These are phyloP conservation scores for Baffinella frigidus DNA, from an alignment of 208 protist genomes.

Conservation along the genomic window DNA sequence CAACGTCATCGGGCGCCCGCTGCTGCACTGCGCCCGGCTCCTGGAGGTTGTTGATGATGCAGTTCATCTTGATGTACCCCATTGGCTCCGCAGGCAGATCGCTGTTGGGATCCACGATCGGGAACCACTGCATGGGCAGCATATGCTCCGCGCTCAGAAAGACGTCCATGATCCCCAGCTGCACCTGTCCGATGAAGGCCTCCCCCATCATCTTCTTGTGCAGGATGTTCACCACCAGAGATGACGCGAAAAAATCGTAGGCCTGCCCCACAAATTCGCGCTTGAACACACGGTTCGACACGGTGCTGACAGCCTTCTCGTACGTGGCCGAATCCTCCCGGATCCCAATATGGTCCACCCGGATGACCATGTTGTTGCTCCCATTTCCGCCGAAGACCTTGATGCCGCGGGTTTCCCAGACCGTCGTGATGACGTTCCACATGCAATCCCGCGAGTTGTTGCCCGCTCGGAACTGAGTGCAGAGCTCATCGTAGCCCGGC, in stretches of 20 bases:
- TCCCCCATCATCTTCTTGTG: background rate
- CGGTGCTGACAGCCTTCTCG: background rate
- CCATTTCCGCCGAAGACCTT: conserved; percentile 12
- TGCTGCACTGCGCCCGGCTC: conserved; percentile 38
- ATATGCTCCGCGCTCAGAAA: conserved; percentile 35
- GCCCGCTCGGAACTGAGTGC: background rate
- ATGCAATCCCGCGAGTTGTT: conserved; percentile 51
- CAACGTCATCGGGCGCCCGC: conserved; percentile 28
- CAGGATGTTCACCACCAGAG: background rate
- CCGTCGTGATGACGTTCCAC: conserved; percentile 56
- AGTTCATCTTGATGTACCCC: conserved; percentile 46
- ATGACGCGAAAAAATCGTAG: conserved; percentile 21
- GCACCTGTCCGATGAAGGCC: background rate
- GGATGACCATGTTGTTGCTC: conserved; percentile 18
- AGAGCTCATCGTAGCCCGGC: background rate
- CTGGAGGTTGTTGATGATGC: conserved; percentile 55
- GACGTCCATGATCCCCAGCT: conserved; percentile 33
- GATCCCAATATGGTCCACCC: conserved; percentile 1
- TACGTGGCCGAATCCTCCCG: background rate
- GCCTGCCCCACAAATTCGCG: conserved; percentile 32
- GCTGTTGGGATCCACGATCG: conserved; percentile 28
- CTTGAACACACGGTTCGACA: conserved; percentile 41
- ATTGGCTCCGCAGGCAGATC: conserved; percentile 33
- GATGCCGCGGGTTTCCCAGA: conserved; percentile 54
- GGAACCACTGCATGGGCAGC: conserved; percentile 51